These are phyloP conservation scores for Nakaseomyces bracarensis DNA, from an alignment of 1,139 yeast species.

Conservation along the genomic window DNA sequence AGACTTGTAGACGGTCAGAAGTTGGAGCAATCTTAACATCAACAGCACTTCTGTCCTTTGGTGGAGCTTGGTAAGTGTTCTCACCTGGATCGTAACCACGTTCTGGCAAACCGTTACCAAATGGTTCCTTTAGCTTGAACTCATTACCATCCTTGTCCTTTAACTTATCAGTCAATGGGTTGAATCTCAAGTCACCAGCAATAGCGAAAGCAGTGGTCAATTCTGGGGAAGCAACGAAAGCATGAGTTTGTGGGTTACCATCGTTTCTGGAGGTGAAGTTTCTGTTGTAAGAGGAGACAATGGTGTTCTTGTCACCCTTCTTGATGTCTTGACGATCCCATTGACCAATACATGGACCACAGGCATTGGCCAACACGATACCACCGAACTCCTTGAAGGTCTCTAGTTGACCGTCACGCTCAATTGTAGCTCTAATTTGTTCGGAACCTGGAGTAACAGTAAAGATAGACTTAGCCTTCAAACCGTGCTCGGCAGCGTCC, in stretches of 20 bases:
- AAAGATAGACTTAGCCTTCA: slow-evolving; percentile 82
- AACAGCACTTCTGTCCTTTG: slow-evolving; percentile 72
- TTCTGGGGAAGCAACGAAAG: slow-evolving; percentile 97
- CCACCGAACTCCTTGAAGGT: slow-evolving; percentile 92
- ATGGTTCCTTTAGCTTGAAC: slow-evolving; percentile 84
- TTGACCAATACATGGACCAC: slow-evolving; percentile 99
- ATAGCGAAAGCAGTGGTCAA: slow-evolving; percentile 93
- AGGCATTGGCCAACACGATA: slow-evolving; percentile 92
- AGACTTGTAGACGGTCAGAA: slow-evolving; percentile 81
- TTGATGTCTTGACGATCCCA: slow-evolving; percentile 97
- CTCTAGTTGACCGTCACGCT: slow-evolving; percentile 89
- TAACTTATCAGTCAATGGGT: slow-evolving; percentile 93
- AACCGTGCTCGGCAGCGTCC: slow-evolving; percentile 86
- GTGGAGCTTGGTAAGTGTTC: slow-evolving; percentile 98
- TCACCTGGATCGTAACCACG: slow-evolving; percentile 91
- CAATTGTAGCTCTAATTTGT: slow-evolving; percentile 97
- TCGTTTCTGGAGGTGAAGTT: slow-evolving; percentile 98
- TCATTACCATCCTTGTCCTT: slow-evolving; percentile 93
- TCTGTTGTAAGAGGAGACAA: slow-evolving; percentile 98
- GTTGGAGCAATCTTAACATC: slow-evolving; percentile 72
- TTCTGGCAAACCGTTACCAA: slow-evolving; percentile 88
- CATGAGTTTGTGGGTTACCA: slow-evolving; percentile 97
- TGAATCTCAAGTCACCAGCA: slow-evolving; percentile 96
- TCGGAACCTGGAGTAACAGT: slow-evolving; percentile 99
- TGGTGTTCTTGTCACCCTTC: slow-evolving; percentile 98